Evolutionary conservation across 176 grass and related monocot genomes (phyloP).

Genomic region (Bonia amplexicaulis): DNA sequence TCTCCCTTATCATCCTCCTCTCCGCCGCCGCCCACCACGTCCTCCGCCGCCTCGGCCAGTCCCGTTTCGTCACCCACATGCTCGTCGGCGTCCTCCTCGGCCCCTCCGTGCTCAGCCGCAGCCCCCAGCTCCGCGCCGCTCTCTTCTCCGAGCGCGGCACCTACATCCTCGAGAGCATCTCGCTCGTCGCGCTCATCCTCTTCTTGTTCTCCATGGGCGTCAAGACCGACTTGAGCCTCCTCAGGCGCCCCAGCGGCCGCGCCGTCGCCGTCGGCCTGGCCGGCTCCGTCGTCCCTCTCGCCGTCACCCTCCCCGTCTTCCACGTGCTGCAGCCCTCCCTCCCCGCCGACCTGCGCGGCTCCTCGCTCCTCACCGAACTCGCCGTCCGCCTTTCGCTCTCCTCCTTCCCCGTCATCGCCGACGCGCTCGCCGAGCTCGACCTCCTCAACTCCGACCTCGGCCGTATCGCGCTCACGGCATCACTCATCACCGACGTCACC

Average conservation of each 20-base stretch:
- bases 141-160: slow-evolving; percentile 65
- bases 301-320: slow-evolving; percentile 32
- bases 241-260: slow-evolving; percentile 40
- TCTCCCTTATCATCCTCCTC: slow-evolving; percentile 63
- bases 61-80: slow-evolving; percentile 50
- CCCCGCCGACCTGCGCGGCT: slow-evolving; percentile 30
- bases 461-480: slow-evolving; percentile 61
- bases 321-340: slow-evolving; percentile 26
- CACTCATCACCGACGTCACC: slow-evolving; percentile 63
- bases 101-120: slow-evolving; percentile 46
- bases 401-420: slow-evolving; percentile 63
- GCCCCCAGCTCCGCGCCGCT: background rate
- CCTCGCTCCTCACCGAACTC: slow-evolving; percentile 43
- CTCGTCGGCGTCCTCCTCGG: slow-evolving; percentile 54
- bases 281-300: slow-evolving; percentile 51
- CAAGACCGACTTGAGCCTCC: slow-evolving; percentile 59
- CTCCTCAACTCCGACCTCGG: slow-evolving; percentile 92
- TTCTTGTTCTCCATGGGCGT: slow-evolving; percentile 75
- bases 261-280: slow-evolving; percentile 52
- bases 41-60: slow-evolving; percentile 44
- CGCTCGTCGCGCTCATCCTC: slow-evolving; percentile 57
- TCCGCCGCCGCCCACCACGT: slow-evolving; percentile 31
- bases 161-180: slow-evolving; percentile 56
- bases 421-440: slow-evolving; percentile 59
- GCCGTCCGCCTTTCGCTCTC: slow-evolving; percentile 54